These are phyloP conservation scores for Tirmania nivea DNA, from an alignment of 495 filamentous ascomycete species.

Conservation along the genomic window DNA sequence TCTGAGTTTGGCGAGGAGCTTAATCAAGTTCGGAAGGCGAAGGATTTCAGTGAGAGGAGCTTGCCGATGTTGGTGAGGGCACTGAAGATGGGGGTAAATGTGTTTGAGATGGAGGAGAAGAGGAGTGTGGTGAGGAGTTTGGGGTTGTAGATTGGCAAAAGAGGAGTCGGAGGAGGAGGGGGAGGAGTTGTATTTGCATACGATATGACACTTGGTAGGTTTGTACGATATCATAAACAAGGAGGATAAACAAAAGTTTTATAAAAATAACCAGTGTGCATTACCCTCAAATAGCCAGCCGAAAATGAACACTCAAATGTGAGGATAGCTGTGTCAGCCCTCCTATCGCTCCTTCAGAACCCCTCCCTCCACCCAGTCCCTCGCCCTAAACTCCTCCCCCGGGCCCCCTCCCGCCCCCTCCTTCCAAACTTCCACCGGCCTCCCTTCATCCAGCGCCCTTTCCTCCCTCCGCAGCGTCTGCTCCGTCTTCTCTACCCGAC, in stretches of 20 bases:
- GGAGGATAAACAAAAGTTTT: not conserved
- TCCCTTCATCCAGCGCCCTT: slow-evolving; percentile 13
- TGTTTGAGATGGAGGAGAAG: slow-evolving; percentile 15
- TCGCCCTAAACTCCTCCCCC: slow-evolving; percentile 12
- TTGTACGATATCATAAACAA: not conserved
- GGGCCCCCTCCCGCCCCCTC: slow-evolving; percentile 2
- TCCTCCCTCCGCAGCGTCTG: slow-evolving; percentile 14
- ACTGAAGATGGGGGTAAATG: slow-evolving; percentile 25
- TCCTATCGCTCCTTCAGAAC: slow-evolving; percentile 6
- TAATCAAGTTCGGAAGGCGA: slow-evolving; percentile 38
- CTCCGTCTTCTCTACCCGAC: slow-evolving; percentile 17
- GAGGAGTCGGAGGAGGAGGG: not conserved
- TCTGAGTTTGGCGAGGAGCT: slow-evolving; percentile 50
- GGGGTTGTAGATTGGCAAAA: not conserved
- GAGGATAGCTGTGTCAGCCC: not conserved
- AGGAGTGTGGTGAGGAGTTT: slow-evolving; percentile 2
- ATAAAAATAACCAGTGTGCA: not conserved
- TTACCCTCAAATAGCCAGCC: too few species aligned
- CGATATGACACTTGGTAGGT: not conserved
- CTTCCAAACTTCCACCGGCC: slow-evolving; percentile 13
- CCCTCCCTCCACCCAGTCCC: slow-evolving; percentile 15
- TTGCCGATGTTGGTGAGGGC: slow-evolving; percentile 40
- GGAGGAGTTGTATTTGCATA: not conserved
- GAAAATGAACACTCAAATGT: not conserved
- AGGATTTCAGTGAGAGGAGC: slow-evolving; percentile 43